Percentiles rank a stretch among this genome's conserved stretches.
These are phyloP conservation scores for Fusarium buxicola DNA, from an alignment of 2,329 filamentous ascomycete species.

Conservation along the genomic window DNA sequence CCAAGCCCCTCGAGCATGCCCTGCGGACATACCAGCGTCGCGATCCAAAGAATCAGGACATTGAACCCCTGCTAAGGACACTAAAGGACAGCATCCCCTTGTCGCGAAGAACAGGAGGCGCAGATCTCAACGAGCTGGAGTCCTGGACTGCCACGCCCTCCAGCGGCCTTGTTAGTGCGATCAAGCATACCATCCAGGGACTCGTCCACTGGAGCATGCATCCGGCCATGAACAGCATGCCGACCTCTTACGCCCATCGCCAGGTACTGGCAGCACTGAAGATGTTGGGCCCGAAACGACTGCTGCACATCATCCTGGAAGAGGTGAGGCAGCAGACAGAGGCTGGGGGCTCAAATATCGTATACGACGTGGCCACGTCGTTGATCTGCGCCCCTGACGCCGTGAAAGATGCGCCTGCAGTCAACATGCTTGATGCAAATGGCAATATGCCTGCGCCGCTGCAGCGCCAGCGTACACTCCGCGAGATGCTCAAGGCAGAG, in stretches of 20 bases:
- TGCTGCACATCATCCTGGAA: slow-evolving; percentile 73
- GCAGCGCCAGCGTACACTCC: slow-evolving; percentile 67
- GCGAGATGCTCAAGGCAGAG: slow-evolving; percentile 68
- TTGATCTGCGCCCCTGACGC: slow-evolving; percentile 76
- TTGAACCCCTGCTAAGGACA: slow-evolving; percentile 75
- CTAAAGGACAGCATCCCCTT: slow-evolving; percentile 70
- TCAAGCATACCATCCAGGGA: slow-evolving; percentile 71
- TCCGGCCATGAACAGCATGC: slow-evolving; percentile 65
- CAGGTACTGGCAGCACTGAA: slow-evolving; percentile 72
- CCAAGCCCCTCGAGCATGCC: slow-evolving; percentile 74
- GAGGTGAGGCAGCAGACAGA: slow-evolving; percentile 74
- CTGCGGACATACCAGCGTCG: slow-evolving; percentile 74
- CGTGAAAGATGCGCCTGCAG: slow-evolving; percentile 56
- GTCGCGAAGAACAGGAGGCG: slow-evolving; percentile 70
- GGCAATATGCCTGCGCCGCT: slow-evolving; percentile 51
- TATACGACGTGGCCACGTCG: slow-evolving; percentile 76
- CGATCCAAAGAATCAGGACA: slow-evolving; percentile 74
- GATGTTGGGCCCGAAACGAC: slow-evolving; percentile 69
- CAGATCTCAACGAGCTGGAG: slow-evolving; percentile 75
- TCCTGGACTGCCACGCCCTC: slow-evolving; percentile 69
- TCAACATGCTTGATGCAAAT: slow-evolving; percentile 50
- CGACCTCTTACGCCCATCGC: slow-evolving; percentile 77
- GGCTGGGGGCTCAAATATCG: slow-evolving; percentile 67
- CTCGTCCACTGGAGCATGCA: slow-evolving; percentile 76
- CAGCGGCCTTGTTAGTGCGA: slow-evolving; percentile 66